Evolutionary conservation across 345 rosid species (phyloP).

Genomic region (Eucalyptus pauciflora): DNA sequence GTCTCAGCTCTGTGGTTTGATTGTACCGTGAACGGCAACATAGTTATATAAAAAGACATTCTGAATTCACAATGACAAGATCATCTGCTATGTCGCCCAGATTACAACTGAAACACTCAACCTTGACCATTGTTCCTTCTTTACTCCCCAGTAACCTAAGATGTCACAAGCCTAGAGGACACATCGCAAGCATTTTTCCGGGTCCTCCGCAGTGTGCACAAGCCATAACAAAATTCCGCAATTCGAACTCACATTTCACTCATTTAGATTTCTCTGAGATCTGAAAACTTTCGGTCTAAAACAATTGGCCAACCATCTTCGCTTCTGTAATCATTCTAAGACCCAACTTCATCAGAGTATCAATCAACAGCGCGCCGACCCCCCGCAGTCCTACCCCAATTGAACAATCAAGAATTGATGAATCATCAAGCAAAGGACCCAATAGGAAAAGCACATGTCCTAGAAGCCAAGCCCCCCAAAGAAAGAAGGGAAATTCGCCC

Average conservation of each 20-base stretch:
- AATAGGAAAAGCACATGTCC: neutral
- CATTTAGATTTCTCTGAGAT: neutral
- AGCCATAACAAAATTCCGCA: neutral
- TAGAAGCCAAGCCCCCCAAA: neutral
- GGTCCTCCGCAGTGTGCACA: neutral
- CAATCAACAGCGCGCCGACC: neutral
- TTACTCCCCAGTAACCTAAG: neutral
- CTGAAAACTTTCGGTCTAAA: neutral
- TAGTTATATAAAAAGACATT: neutral
- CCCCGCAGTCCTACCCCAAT: neutral
- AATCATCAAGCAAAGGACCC: neutral
- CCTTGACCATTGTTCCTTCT: neutral
- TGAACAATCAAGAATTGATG: neutral
- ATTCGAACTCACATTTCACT: neutral
- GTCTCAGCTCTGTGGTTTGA: neutral
- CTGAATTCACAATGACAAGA: neutral
- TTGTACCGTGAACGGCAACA: neutral
- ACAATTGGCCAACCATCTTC: neutral
- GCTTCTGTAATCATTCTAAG: neutral
- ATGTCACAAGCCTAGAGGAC: neutral
- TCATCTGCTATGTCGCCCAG: neutral
- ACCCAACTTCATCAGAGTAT: neutral
- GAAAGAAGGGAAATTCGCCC: neutral
- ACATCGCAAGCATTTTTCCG: neutral
- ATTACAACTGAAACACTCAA: neutral